phyloP scores from a whole-genome alignment of 352 stramenopile genomes.

The Phytophthora melonis region DNA sequence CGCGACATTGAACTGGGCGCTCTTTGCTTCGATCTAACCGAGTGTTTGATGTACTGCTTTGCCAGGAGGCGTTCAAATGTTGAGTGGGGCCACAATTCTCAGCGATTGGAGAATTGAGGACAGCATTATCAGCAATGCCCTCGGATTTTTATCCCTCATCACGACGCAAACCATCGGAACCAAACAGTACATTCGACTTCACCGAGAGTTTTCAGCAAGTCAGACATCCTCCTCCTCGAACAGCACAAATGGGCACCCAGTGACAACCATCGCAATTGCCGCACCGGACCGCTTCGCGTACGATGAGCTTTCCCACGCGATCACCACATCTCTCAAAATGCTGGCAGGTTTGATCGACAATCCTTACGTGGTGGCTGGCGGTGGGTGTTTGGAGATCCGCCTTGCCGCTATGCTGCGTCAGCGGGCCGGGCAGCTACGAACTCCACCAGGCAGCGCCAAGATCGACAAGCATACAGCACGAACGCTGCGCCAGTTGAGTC shows the following conservation, averaged over 20 bases:
- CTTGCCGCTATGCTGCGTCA: constrained; percentile 48
- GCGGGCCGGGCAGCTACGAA: constrained; percentile 37
- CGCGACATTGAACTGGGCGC: not conserved
- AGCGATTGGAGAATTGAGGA: constrained; percentile 54
- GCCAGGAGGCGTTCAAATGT: constrained; percentile 54
- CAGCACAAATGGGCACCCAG: constrained; percentile 23
- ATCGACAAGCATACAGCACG: constrained; percentile 14
- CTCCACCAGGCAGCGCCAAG: not conserved
- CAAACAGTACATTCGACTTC: constrained; percentile 50
- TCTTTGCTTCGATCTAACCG: too few species aligned
- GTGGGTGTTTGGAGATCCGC: constrained; percentile 61
- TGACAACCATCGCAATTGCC: constrained; percentile 55
- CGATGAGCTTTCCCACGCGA: constrained; percentile 53
- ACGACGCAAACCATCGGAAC: constrained; percentile 41
- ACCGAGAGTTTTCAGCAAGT: constrained; percentile 14
- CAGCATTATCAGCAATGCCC: constrained; percentile 13
- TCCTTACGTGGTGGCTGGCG: constrained; percentile 53
- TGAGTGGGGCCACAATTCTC: constrained; percentile 57
- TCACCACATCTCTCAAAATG: constrained; percentile 51
- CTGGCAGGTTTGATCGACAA: constrained; percentile 50
- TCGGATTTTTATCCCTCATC: constrained; percentile 59
- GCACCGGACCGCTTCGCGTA: constrained; percentile 49
- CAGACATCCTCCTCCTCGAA: not conserved
- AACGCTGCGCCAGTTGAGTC: constrained; percentile 43
- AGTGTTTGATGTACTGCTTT: constrained; percentile 1